Evolutionary conservation across 805 yeast genomes (phyloP).

Genomic region (Teunomyces aglyptinius): DNA sequence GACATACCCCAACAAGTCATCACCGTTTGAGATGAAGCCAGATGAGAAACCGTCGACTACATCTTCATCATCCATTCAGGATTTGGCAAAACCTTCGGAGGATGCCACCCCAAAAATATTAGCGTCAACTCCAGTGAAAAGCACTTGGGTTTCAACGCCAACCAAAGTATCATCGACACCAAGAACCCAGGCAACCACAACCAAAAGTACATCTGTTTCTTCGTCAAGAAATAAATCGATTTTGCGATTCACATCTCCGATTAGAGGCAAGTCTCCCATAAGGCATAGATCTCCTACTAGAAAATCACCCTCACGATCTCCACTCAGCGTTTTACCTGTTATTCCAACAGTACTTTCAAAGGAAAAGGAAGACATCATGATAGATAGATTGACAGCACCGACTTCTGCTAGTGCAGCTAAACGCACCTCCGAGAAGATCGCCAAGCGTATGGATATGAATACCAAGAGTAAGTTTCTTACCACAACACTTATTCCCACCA

Average conservation of each 20-base stretch:
- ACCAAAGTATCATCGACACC: not conserved
- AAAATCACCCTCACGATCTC: slow-evolving; percentile 1
- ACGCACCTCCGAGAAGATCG: slow-evolving; percentile 6
- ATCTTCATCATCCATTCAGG: not conserved
- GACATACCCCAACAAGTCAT: not conserved
- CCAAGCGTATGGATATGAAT: slow-evolving; percentile 6
- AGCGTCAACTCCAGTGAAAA: not conserved
- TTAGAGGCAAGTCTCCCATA: not conserved
- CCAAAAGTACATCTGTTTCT: not conserved
- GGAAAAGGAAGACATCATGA: slow-evolving; percentile 3
- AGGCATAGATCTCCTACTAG: not conserved
- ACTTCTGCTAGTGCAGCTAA: slow-evolving; percentile 33
- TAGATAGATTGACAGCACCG: slow-evolving; percentile 27
- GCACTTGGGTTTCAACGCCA: not conserved
- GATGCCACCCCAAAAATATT: not conserved
- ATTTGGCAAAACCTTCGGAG: not conserved
- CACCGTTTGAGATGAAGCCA: not conserved
- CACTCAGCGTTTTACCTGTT: not conserved
- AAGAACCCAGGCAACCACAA: not conserved
- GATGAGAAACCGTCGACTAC: not conserved
- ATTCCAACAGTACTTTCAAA: not conserved
- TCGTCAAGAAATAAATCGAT: not conserved
- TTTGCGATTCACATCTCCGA: not conserved
- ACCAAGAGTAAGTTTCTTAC: slow-evolving; percentile 35
- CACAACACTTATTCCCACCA: slow-evolving; percentile 33